A percentile compares a stretch with the other conserved stretches of the same genome.
Conservation (phyloP, 139 green algal genomes). For the Picochlorum sp. region DNA sequence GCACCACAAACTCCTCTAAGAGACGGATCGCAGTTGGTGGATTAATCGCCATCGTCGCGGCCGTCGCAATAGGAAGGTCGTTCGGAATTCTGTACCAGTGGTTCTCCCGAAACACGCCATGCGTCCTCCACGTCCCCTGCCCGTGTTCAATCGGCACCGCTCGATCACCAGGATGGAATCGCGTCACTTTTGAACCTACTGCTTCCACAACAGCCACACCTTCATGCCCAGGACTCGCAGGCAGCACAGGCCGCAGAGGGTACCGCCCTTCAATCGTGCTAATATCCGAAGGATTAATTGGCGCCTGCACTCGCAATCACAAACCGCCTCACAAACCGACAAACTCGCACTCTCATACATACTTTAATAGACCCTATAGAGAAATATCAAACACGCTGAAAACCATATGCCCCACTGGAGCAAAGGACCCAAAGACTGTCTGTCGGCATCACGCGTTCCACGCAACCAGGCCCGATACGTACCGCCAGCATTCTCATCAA, state of each 20-base stretch:
- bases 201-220: slow-evolving; percentile 53
- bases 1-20: slow-evolving; percentile 67
- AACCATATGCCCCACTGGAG: not conserved
- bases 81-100: slow-evolving; percentile 20
- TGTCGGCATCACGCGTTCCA: too few species aligned
- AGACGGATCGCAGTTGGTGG: slow-evolving; percentile 71
- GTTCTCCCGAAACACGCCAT: slow-evolving; percentile 3
- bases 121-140: slow-evolving; percentile 64
- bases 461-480: too few species aligned
- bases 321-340: not conserved
- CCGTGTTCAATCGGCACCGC: slow-evolving; percentile 53
- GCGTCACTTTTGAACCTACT: slow-evolving; percentile 33
- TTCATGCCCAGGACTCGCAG: slow-evolving; percentile 59
- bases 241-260: slow-evolving; percentile 40
- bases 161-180: slow-evolving; percentile 47
- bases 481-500: slow-evolving; percentile 19
- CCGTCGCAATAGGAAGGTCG: slow-evolving; percentile 18
- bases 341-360: not conserved
- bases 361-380: not conserved
- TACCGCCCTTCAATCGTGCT: slow-evolving; percentile 77
- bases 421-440: too few species aligned
- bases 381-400: not conserved
- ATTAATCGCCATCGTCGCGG: slow-evolving; percentile 37
- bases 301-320: slow-evolving; percentile 41
- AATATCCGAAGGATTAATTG: slow-evolving; percentile 74